Conservation (phyloP, 345 rosid genomes). For the Geranium brycei region DNA sequence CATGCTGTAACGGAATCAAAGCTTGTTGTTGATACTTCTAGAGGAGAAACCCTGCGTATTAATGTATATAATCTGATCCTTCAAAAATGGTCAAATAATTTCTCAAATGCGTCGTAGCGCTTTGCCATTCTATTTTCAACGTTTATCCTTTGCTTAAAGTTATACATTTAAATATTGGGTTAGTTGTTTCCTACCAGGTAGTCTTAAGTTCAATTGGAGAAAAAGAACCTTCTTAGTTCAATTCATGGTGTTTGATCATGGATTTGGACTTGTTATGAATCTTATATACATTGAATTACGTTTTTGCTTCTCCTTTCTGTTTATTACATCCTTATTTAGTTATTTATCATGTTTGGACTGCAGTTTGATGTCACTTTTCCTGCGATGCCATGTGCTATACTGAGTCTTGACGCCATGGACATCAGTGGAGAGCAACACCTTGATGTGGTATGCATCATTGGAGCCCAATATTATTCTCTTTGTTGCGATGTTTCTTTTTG, state of each 20-base stretch:
- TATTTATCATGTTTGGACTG: conserved; percentile 8
- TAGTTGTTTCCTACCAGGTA: background rate
- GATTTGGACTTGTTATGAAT: too few species aligned
- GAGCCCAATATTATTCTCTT: background rate
- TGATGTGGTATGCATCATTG: conserved; percentile 57
- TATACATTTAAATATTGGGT: background rate
- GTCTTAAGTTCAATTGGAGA: background rate
- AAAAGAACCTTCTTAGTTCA: background rate
- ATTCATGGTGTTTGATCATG: too few species aligned
- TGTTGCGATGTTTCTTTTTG: background rate
- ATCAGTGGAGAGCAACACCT: conserved; percentile 94
- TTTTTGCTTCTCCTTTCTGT: conserved; percentile 4
- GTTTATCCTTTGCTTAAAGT: background rate
- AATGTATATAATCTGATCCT: conserved; percentile 36
- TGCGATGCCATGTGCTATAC: conserved; percentile 81
- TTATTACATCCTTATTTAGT: conserved; percentile 1
- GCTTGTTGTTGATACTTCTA: conserved; percentile 90
- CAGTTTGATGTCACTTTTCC: conserved; percentile 93
- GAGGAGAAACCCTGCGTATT: conserved; percentile 80
- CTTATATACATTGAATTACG: background rate
- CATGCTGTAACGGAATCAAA: conserved; percentile 78
- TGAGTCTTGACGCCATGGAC: conserved; percentile 95
- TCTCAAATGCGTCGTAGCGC: background rate
- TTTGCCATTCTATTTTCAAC: background rate
- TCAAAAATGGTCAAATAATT: background rate